Conservation (phyloP, 306 rosid genomes). For the Alnus rubra region DNA sequence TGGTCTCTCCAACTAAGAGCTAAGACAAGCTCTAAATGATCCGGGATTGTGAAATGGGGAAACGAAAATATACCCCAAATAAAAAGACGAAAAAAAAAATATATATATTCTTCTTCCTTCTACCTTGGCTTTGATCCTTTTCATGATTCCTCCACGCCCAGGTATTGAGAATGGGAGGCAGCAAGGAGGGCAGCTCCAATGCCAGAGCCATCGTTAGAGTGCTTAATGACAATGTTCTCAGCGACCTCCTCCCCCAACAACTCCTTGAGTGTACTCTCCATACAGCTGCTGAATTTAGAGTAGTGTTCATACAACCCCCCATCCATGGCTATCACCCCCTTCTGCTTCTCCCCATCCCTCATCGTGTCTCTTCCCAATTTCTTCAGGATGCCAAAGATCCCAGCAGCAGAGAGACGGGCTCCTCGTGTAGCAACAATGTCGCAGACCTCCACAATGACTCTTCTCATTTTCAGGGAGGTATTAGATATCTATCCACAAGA, state of each 20-base stretch:
- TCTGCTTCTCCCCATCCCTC: constrained; percentile 69
- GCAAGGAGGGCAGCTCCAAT: constrained; percentile 94
- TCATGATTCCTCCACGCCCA: constrained; percentile 58
- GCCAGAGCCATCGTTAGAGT: constrained; percentile 87
- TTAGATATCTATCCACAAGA: constrained; percentile 55
- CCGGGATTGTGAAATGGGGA: constrained; percentile 11
- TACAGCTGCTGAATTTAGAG: constrained; percentile 59
- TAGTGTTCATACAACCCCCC: constrained; percentile 95
- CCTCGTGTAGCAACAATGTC: constrained; percentile 84
- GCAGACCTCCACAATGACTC: constrained; percentile 56
- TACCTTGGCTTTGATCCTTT: constrained; percentile 24
- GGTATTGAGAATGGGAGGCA: constrained; percentile 91
- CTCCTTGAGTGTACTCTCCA: constrained; percentile 80
- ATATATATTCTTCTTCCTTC: constrained; percentile 32
- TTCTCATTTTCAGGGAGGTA: constrained; percentile 73
- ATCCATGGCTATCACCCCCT: constrained; percentile 77
- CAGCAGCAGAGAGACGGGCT: constrained; percentile 87
- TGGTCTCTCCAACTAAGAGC: constrained; percentile 34
- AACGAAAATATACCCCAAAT: constrained; percentile 17
- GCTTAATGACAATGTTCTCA: constrained; percentile 55
- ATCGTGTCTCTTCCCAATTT: constrained; percentile 79
- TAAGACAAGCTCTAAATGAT: constrained; percentile 27
- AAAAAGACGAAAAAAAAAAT: constrained; percentile 6
- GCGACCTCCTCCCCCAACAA: constrained; percentile 77
- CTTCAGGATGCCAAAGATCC: constrained; percentile 76